These are phyloP conservation scores for Rhodotorula sp. DNA, from an alignment of 1,284 basidiomycete species.

Conservation along the genomic window DNA sequence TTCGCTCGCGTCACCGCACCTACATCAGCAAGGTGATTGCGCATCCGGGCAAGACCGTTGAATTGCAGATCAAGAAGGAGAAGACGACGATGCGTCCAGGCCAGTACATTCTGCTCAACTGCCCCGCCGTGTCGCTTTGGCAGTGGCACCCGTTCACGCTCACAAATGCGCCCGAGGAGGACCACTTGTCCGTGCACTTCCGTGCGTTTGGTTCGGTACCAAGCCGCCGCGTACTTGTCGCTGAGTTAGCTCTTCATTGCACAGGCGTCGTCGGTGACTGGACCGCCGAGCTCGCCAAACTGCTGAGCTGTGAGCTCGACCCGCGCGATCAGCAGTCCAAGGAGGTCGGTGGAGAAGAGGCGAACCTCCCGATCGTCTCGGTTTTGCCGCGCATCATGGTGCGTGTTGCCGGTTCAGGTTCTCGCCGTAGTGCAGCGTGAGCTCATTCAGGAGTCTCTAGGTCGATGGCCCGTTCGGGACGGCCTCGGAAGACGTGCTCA, in stretches of 20 bases:
- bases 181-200: slow-evolving; percentile 86
- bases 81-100: slow-evolving; percentile 48
- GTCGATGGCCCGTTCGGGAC: slow-evolving; percentile 48
- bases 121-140: slow-evolving; percentile 85
- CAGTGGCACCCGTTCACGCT: slow-evolving; percentile 94
- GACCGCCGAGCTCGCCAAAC: slow-evolving; percentile 70
- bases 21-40: slow-evolving; percentile 87
- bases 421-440: neutral
- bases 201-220: slow-evolving; percentile 51
- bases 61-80: slow-evolving; percentile 92
- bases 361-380: slow-evolving; percentile 66
- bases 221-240: neutral
- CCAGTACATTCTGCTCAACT: slow-evolving; percentile 72
- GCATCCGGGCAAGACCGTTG: slow-evolving; percentile 84
- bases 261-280: slow-evolving; percentile 72
- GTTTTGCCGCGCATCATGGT: slow-evolving; percentile 84
- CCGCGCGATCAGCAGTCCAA: slow-evolving; percentile 55
- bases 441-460: neutral
- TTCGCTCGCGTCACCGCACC: slow-evolving; percentile 80
- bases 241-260: neutral
- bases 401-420: neutral
- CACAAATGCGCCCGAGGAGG: slow-evolving; percentile 76
- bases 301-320: slow-evolving; percentile 78
- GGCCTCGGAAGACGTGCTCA: slow-evolving; percentile 42
- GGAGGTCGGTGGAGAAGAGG: slow-evolving; percentile 59